Evolutionary conservation across 495 filamentous ascomycete genomes (phyloP).

Genomic region (Hypoxylon trugodes): DNA sequence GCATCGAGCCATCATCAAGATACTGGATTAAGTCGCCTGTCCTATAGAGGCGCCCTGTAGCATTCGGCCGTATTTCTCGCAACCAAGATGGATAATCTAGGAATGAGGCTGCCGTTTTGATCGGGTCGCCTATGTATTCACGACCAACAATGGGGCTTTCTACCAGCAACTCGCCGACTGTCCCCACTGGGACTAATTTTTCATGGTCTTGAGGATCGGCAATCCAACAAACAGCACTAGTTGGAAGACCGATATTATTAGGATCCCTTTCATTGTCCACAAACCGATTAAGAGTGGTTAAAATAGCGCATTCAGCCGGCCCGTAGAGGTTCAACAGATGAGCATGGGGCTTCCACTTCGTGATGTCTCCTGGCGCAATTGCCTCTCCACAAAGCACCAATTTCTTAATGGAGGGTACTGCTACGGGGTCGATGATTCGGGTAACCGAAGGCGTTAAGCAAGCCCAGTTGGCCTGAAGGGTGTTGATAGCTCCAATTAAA

Average conservation of each 20-base stretch:
- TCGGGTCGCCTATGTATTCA: slow-evolving; percentile 32
- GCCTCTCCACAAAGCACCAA: not conserved
- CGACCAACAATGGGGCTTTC: slow-evolving; percentile 64
- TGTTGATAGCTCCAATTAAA: not conserved
- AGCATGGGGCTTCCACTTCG: not conserved
- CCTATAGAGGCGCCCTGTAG: slow-evolving; percentile 39
- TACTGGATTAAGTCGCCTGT: slow-evolving; percentile 53
- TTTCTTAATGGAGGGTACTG: not conserved
- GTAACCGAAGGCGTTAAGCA: slow-evolving; percentile 61
- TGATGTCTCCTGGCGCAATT: not conserved
- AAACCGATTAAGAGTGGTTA: slow-evolving; percentile 42
- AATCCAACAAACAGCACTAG: slow-evolving; percentile 50
- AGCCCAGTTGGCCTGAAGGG: not conserved
- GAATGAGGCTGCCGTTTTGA: slow-evolving; percentile 43
- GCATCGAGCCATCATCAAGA: not conserved
- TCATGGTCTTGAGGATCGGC: slow-evolving; percentile 66
- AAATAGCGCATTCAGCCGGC: slow-evolving; percentile 58
- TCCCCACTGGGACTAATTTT: slow-evolving; percentile 69
- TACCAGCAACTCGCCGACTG: slow-evolving; percentile 79
- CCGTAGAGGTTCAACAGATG: not conserved
- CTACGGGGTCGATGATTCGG: slow-evolving; percentile 38
- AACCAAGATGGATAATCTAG: slow-evolving; percentile 52
- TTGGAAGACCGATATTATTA: slow-evolving; percentile 10
- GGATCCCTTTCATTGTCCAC: slow-evolving; percentile 10
- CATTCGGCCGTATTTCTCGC: not conserved